Base-by-base conservation (phyloP, 2,329 filamentous ascomycete species). In the Exophiala sp. region DNA sequence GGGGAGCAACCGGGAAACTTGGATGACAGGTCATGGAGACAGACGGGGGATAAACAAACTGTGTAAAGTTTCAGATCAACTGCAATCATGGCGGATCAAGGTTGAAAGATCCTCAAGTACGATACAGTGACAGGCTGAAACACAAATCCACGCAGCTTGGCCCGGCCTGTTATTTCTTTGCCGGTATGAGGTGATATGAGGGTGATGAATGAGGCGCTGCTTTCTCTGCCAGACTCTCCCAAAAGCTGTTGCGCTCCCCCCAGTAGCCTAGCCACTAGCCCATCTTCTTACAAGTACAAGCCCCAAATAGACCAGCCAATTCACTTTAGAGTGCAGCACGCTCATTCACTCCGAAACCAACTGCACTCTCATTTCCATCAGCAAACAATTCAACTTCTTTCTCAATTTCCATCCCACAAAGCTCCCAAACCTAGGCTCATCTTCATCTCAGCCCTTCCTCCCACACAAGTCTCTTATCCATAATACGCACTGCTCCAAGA, bases 401-500 rank as follows among this genome's bases (percentile, higher is more conserved):
- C 62, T 62, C 49, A 50, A 55, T 56, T 52, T 57, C 47, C 58
- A 56, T 55, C 57, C 36, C 47, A 47, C 52, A 52, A 47, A 41
- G 48, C 53, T 35, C 38, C 38, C 51, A 47, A 36, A 40, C 47
- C 52, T 55, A 50, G 38, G 57, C 44, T 47, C 49, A 32, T 43
- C 39, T 47, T 44, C 48, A 34, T 60, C 44, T 47, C 12, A 34
- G 48, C 48, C 51, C 54, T 41, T 48, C 51, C 53, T 38, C 53
- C 50, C 49, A 44, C 57, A 51, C 44, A 52, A 29, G 40, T 58
- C 47, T 50, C 54, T 54, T 47, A 35, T 53, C 56, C 49, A 56
- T 57, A 45, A 42, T 47, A 50, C 52, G 41, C 59, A 14, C 24
- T 44, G 40, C 64, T 61, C 66, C 71, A 81, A 68, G 70, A 84